phyloP scores from a whole-genome alignment of 2,329 filamentous ascomycete genomes.

The Trichoderma citrinoviride region DNA sequence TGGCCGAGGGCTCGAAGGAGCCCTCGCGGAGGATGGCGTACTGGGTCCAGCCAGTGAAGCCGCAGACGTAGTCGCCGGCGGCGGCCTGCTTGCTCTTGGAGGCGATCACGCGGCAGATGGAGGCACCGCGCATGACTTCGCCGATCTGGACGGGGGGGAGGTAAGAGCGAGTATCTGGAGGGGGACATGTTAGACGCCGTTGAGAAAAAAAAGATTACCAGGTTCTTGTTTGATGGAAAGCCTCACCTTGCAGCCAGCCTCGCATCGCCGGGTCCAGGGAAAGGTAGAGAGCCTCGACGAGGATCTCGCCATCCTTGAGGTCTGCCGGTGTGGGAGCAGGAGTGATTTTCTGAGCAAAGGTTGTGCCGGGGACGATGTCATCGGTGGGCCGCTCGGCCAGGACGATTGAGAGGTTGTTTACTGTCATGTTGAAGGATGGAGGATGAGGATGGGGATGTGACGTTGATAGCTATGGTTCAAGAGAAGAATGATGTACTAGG shows the following conservation, averaged over 20 bases:
- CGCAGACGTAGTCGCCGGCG: constrained; percentile 57
- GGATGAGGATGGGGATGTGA: background rate
- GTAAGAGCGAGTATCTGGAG: constrained; percentile 54
- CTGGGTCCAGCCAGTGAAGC: constrained; percentile 63
- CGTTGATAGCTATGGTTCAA: background rate
- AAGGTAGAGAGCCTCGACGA: constrained; percentile 61
- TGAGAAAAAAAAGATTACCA: background rate
- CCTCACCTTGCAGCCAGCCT: constrained; percentile 61
- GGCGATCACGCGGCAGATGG: constrained; percentile 60
- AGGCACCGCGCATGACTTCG: constrained; percentile 64
- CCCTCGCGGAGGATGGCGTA: constrained; percentile 58
- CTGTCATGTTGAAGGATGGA: constrained; percentile 38
- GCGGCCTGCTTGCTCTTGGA: constrained; percentile 55
- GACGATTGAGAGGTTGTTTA: constrained; percentile 50
- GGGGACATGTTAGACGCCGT: background rate
- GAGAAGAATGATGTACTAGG: background rate
- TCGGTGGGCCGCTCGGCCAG: constrained; percentile 62
- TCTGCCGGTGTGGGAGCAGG: constrained; percentile 51
- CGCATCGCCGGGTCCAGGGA: constrained; percentile 76
- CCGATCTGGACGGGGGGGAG: constrained; percentile 66
- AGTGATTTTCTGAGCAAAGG: constrained; percentile 55
- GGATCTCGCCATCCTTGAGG: constrained; percentile 62
- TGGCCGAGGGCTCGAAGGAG: constrained; percentile 42
- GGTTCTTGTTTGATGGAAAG: background rate
- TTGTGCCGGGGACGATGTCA: constrained; percentile 62